Conservation (phyloP, 2,329 filamentous ascomycete species). For the Chaetothyriales sp. region DNA sequence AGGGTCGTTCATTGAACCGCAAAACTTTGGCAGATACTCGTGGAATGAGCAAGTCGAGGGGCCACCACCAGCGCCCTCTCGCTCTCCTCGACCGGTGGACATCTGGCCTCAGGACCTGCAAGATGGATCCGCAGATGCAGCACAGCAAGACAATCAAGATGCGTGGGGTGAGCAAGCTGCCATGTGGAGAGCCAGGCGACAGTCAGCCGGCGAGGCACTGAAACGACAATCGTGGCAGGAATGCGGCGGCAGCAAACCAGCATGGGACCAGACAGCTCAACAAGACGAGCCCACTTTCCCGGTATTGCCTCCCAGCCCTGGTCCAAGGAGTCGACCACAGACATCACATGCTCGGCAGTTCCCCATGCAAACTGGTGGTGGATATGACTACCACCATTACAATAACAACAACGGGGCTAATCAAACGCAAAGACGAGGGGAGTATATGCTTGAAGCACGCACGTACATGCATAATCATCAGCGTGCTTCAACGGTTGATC, state of each 20-base stretch:
- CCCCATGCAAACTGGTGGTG: neutral
- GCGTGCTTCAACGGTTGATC: neutral
- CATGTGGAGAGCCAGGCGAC: constrained; percentile 9
- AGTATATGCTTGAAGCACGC: neutral
- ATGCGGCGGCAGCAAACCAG: neutral
- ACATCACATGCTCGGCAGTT: neutral
- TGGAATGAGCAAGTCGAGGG: no score
- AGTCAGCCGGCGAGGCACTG: constrained; percentile 5
- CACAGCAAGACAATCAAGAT: neutral
- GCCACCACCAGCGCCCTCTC: constrained; percentile 7
- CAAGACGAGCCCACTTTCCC: constrained; percentile 7
- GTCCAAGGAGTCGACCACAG: neutral
- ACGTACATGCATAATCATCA: neutral
- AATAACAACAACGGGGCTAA: neutral
- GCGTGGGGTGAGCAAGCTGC: constrained; percentile 12
- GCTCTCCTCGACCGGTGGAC: constrained; percentile 15
- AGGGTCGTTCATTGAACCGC: no score
- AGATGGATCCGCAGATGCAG: neutral
- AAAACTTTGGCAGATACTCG: no score
- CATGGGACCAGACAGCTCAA: neutral
- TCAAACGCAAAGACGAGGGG: neutral
- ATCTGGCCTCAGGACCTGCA: neutral
- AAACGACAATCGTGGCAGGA: constrained; percentile 3
- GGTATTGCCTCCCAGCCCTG: constrained; percentile 6
- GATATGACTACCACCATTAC: neutral